Conservation (phyloP, 2,329 filamentous ascomycete genomes). For the Verticillium albo-atrum region DNA sequence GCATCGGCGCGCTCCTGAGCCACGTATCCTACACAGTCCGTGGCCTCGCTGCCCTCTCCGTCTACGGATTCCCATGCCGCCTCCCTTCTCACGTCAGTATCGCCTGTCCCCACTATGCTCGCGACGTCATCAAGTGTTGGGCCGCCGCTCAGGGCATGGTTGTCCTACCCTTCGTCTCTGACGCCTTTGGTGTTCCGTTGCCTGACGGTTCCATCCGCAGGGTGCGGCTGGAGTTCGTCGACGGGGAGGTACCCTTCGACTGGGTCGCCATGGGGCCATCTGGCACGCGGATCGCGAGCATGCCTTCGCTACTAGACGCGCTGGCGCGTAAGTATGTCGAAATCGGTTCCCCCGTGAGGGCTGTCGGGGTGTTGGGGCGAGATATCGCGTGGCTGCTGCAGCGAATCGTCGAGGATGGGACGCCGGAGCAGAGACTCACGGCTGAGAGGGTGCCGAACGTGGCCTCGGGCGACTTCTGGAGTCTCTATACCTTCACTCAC, state of each 20-base stretch:
- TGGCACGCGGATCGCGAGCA: conserved; percentile 21
- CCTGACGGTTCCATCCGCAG: conserved; percentile 23
- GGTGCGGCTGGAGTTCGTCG: conserved; percentile 32
- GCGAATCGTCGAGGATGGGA: conserved; percentile 18
- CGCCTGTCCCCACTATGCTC: conserved; percentile 30
- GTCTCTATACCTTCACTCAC: conserved; percentile 11
- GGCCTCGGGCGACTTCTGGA: conserved; percentile 14
- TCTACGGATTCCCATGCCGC: conserved; percentile 33
- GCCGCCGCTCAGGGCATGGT: conserved; percentile 27
- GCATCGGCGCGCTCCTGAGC: conserved; percentile 31
- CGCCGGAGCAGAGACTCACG: conserved; percentile 13
- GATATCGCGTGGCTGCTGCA: conserved; percentile 30
- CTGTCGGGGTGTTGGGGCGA: conserved; percentile 16
- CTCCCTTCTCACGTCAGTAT: conserved; percentile 30
- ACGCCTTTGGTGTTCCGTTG: conserved; percentile 40
- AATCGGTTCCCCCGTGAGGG: conserved; percentile 1
- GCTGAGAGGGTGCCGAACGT: conserved; percentile 9
- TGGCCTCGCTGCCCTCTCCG: conserved; percentile 38
- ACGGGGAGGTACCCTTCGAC: conserved; percentile 15
- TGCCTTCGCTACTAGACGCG: conserved; percentile 27
- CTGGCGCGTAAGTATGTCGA: conserved; percentile 27
- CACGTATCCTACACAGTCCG: conserved; percentile 42
- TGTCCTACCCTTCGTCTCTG: conserved; percentile 20
- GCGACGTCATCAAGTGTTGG: conserved; percentile 35
- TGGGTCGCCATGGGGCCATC: conserved; percentile 6